phyloP scores from a whole-genome alignment of 805 yeast genomes.

The Yamadazyma tumulicola region DNA sequence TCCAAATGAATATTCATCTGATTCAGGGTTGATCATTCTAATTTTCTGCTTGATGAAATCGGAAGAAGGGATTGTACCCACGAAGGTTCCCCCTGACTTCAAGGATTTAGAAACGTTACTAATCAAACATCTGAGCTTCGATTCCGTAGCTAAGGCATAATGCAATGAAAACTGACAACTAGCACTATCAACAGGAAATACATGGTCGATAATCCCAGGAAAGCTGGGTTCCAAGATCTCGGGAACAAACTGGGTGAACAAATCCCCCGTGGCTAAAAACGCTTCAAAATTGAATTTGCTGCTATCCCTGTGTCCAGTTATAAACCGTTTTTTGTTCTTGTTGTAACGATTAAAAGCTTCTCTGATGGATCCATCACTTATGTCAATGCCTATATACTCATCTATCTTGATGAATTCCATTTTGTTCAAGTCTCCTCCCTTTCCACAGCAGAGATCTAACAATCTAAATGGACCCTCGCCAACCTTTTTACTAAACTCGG shows the following conservation, averaged over 20 bases:
- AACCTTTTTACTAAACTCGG: slow-evolving; percentile 49
- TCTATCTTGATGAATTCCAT: slow-evolving; percentile 72
- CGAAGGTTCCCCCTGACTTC: slow-evolving; percentile 78
- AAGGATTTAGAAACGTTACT: slow-evolving; percentile 74
- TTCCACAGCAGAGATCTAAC: slow-evolving; percentile 92
- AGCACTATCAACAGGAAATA: slow-evolving; percentile 83
- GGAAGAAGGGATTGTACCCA: slow-evolving; percentile 93
- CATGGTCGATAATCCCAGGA: slow-evolving; percentile 53
- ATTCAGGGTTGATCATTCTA: slow-evolving; percentile 7
- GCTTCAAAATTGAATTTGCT: slow-evolving; percentile 66
- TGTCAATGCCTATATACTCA: slow-evolving; percentile 87
- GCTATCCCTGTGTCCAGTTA: slow-evolving; percentile 27
- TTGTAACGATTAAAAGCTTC: slow-evolving; percentile 80
- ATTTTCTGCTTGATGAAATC: slow-evolving; percentile 75
- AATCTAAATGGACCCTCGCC: slow-evolving; percentile 39
- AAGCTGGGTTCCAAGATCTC: slow-evolving; percentile 62
- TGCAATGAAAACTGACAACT: slow-evolving; percentile 92
- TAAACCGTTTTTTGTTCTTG: slow-evolving; percentile 44
- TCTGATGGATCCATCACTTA: slow-evolving; percentile 80
- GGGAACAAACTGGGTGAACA: slow-evolving; percentile 70
- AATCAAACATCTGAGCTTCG: slow-evolving; percentile 67
- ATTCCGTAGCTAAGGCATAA: slow-evolving; percentile 88
- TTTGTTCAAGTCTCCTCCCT: slow-evolving; percentile 94
- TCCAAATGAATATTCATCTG: slow-evolving; percentile 54
- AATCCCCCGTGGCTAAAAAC: slow-evolving; percentile 89